Evolutionary conservation across 169 alveolate species (phyloP).

Genomic region (Prorocentrum cordatum): DNA sequence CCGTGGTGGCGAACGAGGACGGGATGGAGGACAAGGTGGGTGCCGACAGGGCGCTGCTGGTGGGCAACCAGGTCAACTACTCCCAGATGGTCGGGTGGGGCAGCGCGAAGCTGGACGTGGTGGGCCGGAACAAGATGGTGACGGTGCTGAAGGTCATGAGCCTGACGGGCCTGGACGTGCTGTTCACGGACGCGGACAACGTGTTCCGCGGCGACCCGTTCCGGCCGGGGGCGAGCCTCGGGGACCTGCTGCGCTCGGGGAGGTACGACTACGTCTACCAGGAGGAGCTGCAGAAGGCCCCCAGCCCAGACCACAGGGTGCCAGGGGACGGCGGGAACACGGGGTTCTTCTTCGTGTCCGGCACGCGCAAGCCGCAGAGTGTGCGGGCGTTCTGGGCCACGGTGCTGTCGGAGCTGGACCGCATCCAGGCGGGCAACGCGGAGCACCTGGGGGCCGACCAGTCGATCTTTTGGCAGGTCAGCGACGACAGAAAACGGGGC

Average conservation of each 20-base stretch:
- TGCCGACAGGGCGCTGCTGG: constrained; percentile 32
- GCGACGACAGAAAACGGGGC: too few relatives aligned
- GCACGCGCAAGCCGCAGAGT: not conserved
- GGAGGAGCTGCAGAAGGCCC: constrained; percentile 40
- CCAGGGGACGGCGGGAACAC: constrained; percentile 67
- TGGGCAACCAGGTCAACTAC: constrained; percentile 43
- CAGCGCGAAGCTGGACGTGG: constrained; percentile 34
- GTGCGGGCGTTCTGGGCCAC: constrained; percentile 1
- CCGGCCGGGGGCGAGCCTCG: not conserved
- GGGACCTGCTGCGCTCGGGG: constrained; percentile 24
- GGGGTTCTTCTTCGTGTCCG: constrained; percentile 26
- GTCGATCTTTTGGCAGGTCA: constrained; percentile 53
- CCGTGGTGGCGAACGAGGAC: constrained; percentile 11
- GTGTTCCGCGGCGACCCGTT: constrained; percentile 44
- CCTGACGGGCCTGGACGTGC: not conserved
- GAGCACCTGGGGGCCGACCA: constrained; percentile 43
- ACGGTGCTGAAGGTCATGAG: constrained; percentile 42
- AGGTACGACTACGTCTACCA: constrained; percentile 47
- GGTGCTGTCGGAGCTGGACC: constrained; percentile 29
- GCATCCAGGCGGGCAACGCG: constrained; percentile 12
- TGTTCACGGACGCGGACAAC: constrained; percentile 54
- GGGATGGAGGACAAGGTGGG: constrained; percentile 2
- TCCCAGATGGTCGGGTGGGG: constrained; percentile 55
- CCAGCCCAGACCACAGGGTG: constrained; percentile 12
- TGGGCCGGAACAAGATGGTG: constrained; percentile 58